Base-by-base conservation (phyloP, 306 rosid genomes). In the Castanopsis chinensis region DNA sequence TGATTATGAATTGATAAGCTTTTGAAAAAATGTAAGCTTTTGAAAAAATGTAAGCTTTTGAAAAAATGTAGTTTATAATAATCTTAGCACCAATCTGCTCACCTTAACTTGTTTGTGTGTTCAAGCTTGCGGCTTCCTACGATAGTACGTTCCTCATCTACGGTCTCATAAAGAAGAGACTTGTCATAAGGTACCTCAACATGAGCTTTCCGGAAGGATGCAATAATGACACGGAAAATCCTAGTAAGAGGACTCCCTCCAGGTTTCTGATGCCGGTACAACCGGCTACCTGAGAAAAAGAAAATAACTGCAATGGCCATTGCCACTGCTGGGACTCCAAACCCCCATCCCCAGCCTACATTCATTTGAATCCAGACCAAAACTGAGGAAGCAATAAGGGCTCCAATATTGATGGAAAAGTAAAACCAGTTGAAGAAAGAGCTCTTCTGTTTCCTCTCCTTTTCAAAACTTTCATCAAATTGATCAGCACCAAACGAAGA, bases 311-410 rank as follows among this genome's bases (percentile, higher is more conserved):
- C 97, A 43, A 89, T 28, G 60, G 77, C 83, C 97, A 92, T 94
- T 37, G 97, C 91, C 49, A 88, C 94, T 17, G 96, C 93, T 6
- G 97, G 98, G 79, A 90, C 58, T 69, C 97, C 98, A 75, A 94
- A 94, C 20, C 98, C 97, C 98, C 94, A 92, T 71, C 86, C 93
- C 98, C 98, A 94, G 3, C 97, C 94, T 19, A 92, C 92, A 61
- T 92, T 88, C 92, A 86, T 90, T 63, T 94, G 98, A 45, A 90
- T 87, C 89, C 91, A 94, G 59, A 92, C 97, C 74, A 93, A 82
- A 28, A 94, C 87, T 1, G 97, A 86, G 28, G 97, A 89, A 71
- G 98, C 96, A 59, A 89, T 18, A 14, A 94, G 86, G 4, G 94
- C 97, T 8, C 97, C 98, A 5, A 91, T 61, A 4, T 91, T 93